Evolutionary conservation across 352 stramenopile genomes (phyloP).

Genomic region (Globisporangium emineosum): DNA sequence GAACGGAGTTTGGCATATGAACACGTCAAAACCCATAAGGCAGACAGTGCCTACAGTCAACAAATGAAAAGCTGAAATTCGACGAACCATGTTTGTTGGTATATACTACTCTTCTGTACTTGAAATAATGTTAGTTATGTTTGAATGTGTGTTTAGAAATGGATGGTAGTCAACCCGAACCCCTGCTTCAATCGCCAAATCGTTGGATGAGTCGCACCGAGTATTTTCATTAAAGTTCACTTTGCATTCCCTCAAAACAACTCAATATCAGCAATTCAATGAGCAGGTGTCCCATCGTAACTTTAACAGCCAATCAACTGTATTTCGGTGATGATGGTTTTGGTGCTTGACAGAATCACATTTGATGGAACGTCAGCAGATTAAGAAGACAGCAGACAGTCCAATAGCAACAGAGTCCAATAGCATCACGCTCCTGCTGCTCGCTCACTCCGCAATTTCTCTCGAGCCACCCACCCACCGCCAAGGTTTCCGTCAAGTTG

Average conservation of each 20-base stretch:
- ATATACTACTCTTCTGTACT: no score
- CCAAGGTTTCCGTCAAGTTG: background rate
- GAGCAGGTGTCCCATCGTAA: background rate
- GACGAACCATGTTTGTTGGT: no score
- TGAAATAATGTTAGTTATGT: no score
- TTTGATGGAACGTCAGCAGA: background rate
- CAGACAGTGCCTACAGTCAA: no score
- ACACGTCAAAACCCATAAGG: no score
- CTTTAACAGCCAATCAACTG: background rate
- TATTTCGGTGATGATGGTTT: background rate
- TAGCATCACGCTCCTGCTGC: no score
- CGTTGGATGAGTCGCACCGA: background rate
- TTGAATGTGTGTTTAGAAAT: no score
- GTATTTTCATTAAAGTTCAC: background rate
- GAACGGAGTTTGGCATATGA: no score
- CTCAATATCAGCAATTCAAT: background rate
- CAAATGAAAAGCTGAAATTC: no score
- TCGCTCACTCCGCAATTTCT: background rate
- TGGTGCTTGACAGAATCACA: background rate
- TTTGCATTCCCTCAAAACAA: background rate
- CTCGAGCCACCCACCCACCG: background rate
- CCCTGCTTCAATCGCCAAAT: background rate
- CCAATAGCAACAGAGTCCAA: background rate
- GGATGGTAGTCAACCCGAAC: background rate
- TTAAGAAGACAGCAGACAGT: background rate